Conservation (phyloP, 768 basidiomycete genomes). For the Amanita pallidorosea region DNA sequence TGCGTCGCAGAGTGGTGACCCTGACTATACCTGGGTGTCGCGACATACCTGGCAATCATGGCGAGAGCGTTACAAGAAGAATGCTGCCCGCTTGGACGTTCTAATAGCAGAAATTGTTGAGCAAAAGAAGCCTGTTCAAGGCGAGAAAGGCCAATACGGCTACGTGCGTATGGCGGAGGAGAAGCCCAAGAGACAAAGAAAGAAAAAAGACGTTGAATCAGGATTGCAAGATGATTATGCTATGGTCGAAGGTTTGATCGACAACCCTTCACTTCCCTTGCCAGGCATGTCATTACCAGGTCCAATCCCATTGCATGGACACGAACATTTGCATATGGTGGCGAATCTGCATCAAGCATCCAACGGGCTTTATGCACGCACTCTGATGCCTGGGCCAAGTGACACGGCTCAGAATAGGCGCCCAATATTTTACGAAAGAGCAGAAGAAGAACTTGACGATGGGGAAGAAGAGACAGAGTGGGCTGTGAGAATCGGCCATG, state of each 20-base stretch:
- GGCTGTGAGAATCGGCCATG: conserved; percentile 53
- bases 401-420: conserved; percentile 6
- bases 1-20: conserved; percentile 41
- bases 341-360: conserved; percentile 11
- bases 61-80: conserved; percentile 85
- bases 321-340: conserved; percentile 7
- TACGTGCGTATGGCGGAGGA: conserved; percentile 70
- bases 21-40: conserved; percentile 69
- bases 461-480: conserved; percentile 49
- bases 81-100: conserved; percentile 53
- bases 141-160: conserved; percentile 76
- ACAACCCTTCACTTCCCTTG: neutral
- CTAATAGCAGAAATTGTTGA: conserved; percentile 59
- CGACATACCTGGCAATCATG: conserved; percentile 88
- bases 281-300: conserved; percentile 6
- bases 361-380: conserved; percentile 8
- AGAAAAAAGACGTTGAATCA: conserved; percentile 22
- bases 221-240: conserved; percentile 12
- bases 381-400: conserved; percentile 8
- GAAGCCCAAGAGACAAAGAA: conserved; percentile 47
- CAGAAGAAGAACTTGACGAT: conserved; percentile 62
- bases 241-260: conserved; percentile 12
- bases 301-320: conserved; percentile 4
- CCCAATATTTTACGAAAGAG: conserved; percentile 9
- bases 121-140: conserved; percentile 53